phyloP scores from a whole-genome alignment of 1,139 yeast species.

The Schwanniomyces etchellsii region DNA sequence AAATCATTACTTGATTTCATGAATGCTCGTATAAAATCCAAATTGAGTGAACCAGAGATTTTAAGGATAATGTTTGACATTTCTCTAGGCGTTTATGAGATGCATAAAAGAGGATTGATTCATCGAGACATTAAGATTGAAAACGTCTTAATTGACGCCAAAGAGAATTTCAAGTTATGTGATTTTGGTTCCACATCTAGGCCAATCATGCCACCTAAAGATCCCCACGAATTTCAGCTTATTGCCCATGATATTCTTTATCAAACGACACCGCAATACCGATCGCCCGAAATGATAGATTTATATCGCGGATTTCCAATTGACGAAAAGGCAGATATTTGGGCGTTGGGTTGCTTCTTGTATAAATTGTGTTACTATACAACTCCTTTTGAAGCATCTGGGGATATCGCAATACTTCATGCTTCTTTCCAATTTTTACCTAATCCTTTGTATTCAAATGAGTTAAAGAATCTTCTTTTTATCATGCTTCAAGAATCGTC shows the following conservation, averaged over 20 bases:
- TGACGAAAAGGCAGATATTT: constrained; percentile 73
- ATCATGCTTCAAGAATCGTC: constrained; percentile 81
- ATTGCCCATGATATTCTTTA: constrained; percentile 64
- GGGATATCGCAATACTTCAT: constrained; percentile 67
- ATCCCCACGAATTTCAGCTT: constrained; percentile 52
- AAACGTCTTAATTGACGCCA: constrained; percentile 60
- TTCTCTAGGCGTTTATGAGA: constrained; percentile 60
- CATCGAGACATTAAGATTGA: constrained; percentile 80
- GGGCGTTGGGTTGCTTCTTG: constrained; percentile 79
- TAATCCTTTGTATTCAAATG: constrained; percentile 51
- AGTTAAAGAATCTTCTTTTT: constrained; percentile 67
- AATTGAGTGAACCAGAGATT: constrained; percentile 57
- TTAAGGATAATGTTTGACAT: constrained; percentile 64
- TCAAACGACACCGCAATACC: constrained; percentile 79
- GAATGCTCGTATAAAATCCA: constrained; percentile 64
- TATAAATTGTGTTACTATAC: constrained; percentile 75
- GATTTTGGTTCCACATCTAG: constrained; percentile 74
- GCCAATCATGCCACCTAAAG: constrained; percentile 59
- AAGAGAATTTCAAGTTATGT: constrained; percentile 57
- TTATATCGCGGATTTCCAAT: constrained; percentile 60
- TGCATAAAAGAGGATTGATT: constrained; percentile 60
- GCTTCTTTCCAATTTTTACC: constrained; percentile 60
- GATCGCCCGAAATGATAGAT: constrained; percentile 82
- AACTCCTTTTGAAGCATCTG: constrained; percentile 74
- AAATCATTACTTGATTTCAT: constrained; percentile 68